Evolutionary conservation across 192 early-diverging fungal genomes (phyloP), one percentile per base, ranked within the genome.

Genomic region (Coemansia sp.): DNA sequence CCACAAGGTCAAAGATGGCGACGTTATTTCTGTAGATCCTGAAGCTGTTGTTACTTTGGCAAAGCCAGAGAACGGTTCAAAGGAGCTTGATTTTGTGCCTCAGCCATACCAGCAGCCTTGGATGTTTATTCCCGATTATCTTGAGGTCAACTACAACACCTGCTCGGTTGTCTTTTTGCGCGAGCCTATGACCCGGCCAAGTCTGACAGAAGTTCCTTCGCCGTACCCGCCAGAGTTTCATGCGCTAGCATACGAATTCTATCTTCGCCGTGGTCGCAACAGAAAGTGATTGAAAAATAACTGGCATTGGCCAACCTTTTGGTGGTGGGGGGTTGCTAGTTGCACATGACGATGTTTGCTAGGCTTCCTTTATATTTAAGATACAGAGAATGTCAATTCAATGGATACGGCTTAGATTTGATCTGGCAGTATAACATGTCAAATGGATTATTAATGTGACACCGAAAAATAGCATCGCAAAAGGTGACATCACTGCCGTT

Each of bases 101-200:
- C 85, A 77, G 39, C 87, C 87, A 15, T 99, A 92, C 75, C 87
- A 89, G 76, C 90, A 93, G 72, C 95, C 97, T 11, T 96, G 91
- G 87, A 90, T 99, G 89, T 99, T 97, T 74, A 87, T 96, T 18
- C 97, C 97, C 9, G 89, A 94, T 57, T 99, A 99, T 76, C 90
- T 99, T 32, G 97, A 99, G 84, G 95, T 99, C 56, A 91, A 94
- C 85, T 99, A 95, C 85, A 91, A 92, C 75, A 95, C 91, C 8
- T 96, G 95, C 88, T 92, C 92, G 39, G 85, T 88, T 2, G 89
- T 95, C 52, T 95, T 95, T 71, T 79, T 99, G 52, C 91, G 95
- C 61, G 82, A 91, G 32, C 97, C 97, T 13, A 87, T 96, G 52
- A 92, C 92, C 21, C 87, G 92, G 70, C 93, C 95, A 13, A 86